Base-by-base conservation (phyloP, 805 yeast species). In the Tetrapisispora namnaoensis region DNA sequence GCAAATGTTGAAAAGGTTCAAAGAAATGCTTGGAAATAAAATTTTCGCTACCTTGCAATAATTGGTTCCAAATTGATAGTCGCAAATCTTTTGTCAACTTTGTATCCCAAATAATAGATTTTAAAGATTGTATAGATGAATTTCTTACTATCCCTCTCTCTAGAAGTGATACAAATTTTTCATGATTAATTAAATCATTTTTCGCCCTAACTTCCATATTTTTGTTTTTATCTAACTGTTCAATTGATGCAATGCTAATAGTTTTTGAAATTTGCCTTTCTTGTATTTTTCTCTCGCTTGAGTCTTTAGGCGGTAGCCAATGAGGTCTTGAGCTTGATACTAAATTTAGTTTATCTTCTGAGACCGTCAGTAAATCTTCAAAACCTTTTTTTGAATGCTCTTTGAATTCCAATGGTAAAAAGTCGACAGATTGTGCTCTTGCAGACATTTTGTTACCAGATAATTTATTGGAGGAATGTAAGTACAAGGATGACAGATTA, bases 231-330 rank as follows among this genome's bases (percentile, higher is more conserved):
- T 64, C 65, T 38, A 66, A 48, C 49, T 65, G 62, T 16, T 64
- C 69, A 17, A 65, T 54, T 5, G 68, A 62, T 3, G 67, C 67
- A 56, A 59, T 60, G 42, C 65, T 59, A n/a, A 65, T 53, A 11
- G 61, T 60, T 49, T 68, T 70, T 42, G 72, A 67, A 48, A 82
- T 73, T 57, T 82, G 81, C 44, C 66, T 70, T 55, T 79, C 80
- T 57, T 83, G 90, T 49, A 70, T 70, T 34, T 67, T 60, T 39
- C 73, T 73, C 57, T 83, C 90, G 13, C 58, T 61, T 3, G 66
- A 58, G 37, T 71, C 68, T 60, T 83, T 83, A 6, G 88, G 88
- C 6, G 90, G 90, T 42, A 82, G 62, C 76, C 86, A 80, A 45
- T 79, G 72, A 1, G 89, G 89, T 53, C 89, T 71, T 0, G 86